Base-by-base conservation (phyloP, 2,329 filamentous ascomycete genomes). In the Ploettnerulaceae sp. region DNA sequence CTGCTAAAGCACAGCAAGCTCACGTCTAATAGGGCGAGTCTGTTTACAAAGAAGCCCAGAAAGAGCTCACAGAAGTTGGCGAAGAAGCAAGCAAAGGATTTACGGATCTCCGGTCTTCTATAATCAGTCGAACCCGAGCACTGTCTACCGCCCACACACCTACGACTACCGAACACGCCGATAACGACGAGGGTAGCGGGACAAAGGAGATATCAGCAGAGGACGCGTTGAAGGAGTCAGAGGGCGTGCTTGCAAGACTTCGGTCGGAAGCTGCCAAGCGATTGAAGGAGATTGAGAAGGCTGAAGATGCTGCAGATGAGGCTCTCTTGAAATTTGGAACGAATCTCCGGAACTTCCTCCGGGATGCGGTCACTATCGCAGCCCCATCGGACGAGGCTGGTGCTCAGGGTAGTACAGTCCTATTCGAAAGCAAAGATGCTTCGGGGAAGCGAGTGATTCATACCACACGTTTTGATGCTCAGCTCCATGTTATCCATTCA, bases 251-350 rank as follows among this genome's bases (percentile, higher is more conserved):
- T 22, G 80, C 84, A 4, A 79, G 86, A 34, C 79, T 97, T 64
- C 80, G 82, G 47, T 69, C 73, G 15, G 87, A 94, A 68, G 89
- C 89, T 4, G 74, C 86, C 20, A 89, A 89, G 67, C 80, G 89
- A 37, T 71, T 97, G 49, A 93, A 88, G 62, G 89, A 96, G 49
- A 82, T 97, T 15, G 87, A 96, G 63, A 81, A 81, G 58, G 93
- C 91, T 9, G 93, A 98, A 67, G 91, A 97, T 63, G 91, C 91
- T 3, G 93, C 93, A 6, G 93, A 98, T 65, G 93, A 97, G 66
- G 93, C 93, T 0, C 78, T 98, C 7, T 71, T 97, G 57, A 87
- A 88, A 56, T 96, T 97, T 61, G 93, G 93, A 17, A 81, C 82
- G 48, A 96, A 93, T 59, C 81, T 98, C 38, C 79, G 88, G 28